Evolutionary conservation across 108 stramenopile genomes (phyloP).

Genomic region (Conticribra weissflogii): DNA sequence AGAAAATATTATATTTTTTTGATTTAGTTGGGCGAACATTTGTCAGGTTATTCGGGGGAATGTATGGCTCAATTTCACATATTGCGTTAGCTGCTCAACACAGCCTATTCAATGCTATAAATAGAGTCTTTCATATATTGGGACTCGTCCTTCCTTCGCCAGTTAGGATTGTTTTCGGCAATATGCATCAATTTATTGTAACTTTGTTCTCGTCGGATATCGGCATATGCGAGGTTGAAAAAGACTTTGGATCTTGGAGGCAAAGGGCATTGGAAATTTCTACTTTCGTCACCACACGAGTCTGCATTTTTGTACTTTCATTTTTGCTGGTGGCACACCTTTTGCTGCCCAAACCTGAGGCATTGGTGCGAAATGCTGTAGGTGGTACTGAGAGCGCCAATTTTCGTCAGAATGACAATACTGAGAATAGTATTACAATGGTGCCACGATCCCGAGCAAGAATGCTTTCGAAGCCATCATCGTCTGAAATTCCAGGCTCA

Average conservation of each 20-base stretch:
- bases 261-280: slow-evolving; percentile 13
- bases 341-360: slow-evolving; percentile 34
- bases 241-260: slow-evolving; percentile 12
- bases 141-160: slow-evolving; percentile 4
- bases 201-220: not conserved
- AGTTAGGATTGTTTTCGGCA: not conserved
- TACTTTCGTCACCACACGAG: slow-evolving; percentile 25
- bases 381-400: no score
- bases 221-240: slow-evolving; percentile 2
- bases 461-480: no score
- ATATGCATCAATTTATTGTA: not conserved
- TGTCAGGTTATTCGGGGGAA: not conserved
- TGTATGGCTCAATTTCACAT: not conserved
- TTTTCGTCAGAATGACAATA: no score
- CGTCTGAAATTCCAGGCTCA: no score
- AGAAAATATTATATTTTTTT: not conserved
- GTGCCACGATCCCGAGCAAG: not conserved
- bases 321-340: slow-evolving; percentile 35
- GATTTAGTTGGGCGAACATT: not conserved
- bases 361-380: no score
- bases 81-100: slow-evolving; percentile 8
- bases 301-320: slow-evolving; percentile 33
- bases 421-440: no score
- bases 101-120: not conserved
- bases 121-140: not conserved